Base-by-base conservation (phyloP, 2,329 filamentous ascomycete genomes). In the Botryotinia narcissicola region DNA sequence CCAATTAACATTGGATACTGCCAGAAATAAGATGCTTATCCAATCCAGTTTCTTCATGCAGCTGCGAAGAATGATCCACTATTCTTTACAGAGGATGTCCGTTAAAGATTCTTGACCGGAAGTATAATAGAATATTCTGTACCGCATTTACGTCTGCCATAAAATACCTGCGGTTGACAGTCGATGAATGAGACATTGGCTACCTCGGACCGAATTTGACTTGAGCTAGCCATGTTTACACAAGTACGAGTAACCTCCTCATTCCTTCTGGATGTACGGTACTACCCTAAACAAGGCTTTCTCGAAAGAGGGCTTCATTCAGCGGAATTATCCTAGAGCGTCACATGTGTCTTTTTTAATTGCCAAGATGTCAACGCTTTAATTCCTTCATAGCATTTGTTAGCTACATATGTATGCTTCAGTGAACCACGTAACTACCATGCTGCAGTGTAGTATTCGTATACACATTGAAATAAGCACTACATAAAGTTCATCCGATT, bases 371-470 rank as follows among this genome's bases (percentile, higher is more conserved):
- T n/a, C 25, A 72, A 60, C 66, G 35, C 37, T 62, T 42, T n/a
- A 40, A 62, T 25, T 22, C 32, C 44, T 57, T 60, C 42, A 44
- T 51, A 32, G 32, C 42, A 73, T 69, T 37, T 22, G 35, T 22
- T 42, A 68, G 35, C 25, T 57, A 32, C 35, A 59, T 42, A 57
- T 42, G n/a, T 44, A 60, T 69, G 9, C 54, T 69, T 51, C 51
- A 57, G 59, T 54, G n/a, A 66, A 32, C 51, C 63, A 73, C 71
- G 71, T 51, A 69, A 69, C 29, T 61, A 40, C 71, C 71, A 73
- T 73, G 71, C 51, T 67, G 71, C 57, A 73, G 51, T 57, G 71
- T 73, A 37, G 63, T 51, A 73, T 73, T 73, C 48, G n/a, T 69
- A 57, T 62, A 42, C 60, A n/a, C n/a, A 44, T 32, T 29, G 32